phyloP scores from a whole-genome alignment of 345 rosid species.

The Geranium brycei region DNA sequence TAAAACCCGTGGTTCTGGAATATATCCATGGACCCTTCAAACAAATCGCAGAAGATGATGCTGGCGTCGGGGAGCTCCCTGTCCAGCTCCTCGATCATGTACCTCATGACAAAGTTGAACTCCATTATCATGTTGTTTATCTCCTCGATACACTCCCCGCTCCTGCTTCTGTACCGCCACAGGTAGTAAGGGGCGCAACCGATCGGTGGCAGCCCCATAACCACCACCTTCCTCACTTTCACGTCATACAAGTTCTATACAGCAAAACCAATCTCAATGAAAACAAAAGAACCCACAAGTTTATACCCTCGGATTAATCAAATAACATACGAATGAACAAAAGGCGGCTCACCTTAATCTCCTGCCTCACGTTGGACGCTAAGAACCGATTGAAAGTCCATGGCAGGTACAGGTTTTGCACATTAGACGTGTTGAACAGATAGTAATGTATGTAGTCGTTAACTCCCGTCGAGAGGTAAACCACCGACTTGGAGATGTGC shows the following conservation, averaged over 20 bases:
- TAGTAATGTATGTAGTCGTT: conserved; percentile 92
- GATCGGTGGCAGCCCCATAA: conserved; percentile 81
- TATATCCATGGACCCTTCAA: conserved; percentile 76
- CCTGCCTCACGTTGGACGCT: conserved; percentile 46
- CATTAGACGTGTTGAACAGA: conserved; percentile 54
- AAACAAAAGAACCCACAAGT: background rate
- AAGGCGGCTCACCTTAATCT: conserved; percentile 41
- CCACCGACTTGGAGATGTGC: conserved; percentile 50
- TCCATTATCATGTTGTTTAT: conserved; percentile 64
- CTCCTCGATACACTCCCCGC: conserved; percentile 64
- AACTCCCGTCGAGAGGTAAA: conserved; percentile 69
- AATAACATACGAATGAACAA: background rate
- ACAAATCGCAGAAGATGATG: conserved; percentile 67
- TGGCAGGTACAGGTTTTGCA: conserved; percentile 60
- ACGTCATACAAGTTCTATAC: conserved; percentile 56
- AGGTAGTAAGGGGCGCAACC: conserved; percentile 87
- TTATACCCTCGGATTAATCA: background rate
- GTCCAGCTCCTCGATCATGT: conserved; percentile 42
- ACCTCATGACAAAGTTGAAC: conserved; percentile 73
- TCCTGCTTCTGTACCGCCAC: conserved; percentile 53
- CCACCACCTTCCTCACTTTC: conserved; percentile 52
- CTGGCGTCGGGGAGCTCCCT: conserved; percentile 39
- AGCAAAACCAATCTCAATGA: background rate
- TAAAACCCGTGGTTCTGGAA: conserved; percentile 46
- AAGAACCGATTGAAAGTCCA: conserved; percentile 82